Percentiles rank a stretch among this genome's conserved stretches.
phyloP scores from a whole-genome alignment of 371 early-diverging fungal species.

The Rhizopus microsporus region DNA sequence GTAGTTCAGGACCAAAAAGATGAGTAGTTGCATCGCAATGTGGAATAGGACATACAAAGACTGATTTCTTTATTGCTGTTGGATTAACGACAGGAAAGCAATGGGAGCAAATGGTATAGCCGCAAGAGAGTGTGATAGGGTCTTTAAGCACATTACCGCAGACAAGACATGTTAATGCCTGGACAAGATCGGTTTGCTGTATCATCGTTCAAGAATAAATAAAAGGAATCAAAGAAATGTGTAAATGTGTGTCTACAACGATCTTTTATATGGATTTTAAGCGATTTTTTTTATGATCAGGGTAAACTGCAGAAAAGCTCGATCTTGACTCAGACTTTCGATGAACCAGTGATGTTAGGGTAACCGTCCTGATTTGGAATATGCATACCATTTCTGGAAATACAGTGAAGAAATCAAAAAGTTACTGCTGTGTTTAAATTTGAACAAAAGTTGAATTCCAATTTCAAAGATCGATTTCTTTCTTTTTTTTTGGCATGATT shows the following conservation, averaged over 20 bases:
- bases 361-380: no score
- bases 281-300: conserved; percentile 16
- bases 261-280: conserved; percentile 13
- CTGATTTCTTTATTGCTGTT: conserved; percentile 19
- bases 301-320: conserved; percentile 16
- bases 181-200: conserved; percentile 18
- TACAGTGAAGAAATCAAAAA: no score
- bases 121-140: conserved; percentile 32
- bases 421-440: no score
- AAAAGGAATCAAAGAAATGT: conserved; percentile 9
- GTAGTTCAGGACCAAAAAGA: conserved; percentile 27
- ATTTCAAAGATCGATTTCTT: no score
- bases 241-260: conserved; percentile 1
- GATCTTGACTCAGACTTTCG: conserved; percentile 16
- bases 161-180: conserved; percentile 25
- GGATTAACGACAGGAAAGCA: conserved; percentile 22
- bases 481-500: no score
- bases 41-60: conserved; percentile 25
- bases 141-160: conserved; percentile 23
- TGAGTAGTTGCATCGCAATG: conserved; percentile 26
- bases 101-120: conserved; percentile 25
- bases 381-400: no score
- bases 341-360: neutral
- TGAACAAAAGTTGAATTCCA: no score
- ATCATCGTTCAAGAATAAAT: conserved; percentile 10